Conservation (phyloP, 202 grass and related monocot genomes). For the Zizania palustris region DNA sequence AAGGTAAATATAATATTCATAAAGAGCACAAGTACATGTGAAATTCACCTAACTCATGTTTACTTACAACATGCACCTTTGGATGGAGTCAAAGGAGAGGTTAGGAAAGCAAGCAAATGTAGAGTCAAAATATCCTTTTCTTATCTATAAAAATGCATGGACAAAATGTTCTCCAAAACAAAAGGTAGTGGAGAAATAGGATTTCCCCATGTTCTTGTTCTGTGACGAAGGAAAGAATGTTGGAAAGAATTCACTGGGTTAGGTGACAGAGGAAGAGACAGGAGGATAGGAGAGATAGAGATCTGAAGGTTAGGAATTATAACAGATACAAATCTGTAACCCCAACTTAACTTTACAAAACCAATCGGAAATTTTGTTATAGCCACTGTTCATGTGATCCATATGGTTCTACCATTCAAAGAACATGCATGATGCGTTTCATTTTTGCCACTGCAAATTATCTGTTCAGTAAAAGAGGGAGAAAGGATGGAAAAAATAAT, state of each 20-base stretch:
- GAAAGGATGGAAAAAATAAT: not conserved
- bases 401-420: too few relatives aligned
- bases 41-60: not conserved
- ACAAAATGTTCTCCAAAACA: not conserved
- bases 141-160: not conserved
- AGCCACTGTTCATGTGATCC: too few relatives aligned
- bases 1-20: slow-evolving; percentile 11
- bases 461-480: not conserved
- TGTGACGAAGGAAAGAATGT: not conserved
- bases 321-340: too few relatives aligned
- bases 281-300: too few relatives aligned
- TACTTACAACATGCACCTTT: slow-evolving; percentile 1
- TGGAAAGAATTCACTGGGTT: too few relatives aligned
- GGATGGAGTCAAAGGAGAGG: not conserved
- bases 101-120: not conserved
- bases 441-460: too few relatives aligned
- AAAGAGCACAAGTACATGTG: not conserved
- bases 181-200: not conserved
- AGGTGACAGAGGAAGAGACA: too few relatives aligned
- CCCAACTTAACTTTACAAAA: too few relatives aligned
- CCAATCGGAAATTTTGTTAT: too few relatives aligned
- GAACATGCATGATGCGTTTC: too few relatives aligned
- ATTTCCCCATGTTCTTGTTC: not conserved
- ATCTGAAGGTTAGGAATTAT: too few relatives aligned
- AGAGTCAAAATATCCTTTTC: not conserved